Conservation (phyloP, 1,284 basidiomycete species). For the Stereum hirsutum region DNA sequence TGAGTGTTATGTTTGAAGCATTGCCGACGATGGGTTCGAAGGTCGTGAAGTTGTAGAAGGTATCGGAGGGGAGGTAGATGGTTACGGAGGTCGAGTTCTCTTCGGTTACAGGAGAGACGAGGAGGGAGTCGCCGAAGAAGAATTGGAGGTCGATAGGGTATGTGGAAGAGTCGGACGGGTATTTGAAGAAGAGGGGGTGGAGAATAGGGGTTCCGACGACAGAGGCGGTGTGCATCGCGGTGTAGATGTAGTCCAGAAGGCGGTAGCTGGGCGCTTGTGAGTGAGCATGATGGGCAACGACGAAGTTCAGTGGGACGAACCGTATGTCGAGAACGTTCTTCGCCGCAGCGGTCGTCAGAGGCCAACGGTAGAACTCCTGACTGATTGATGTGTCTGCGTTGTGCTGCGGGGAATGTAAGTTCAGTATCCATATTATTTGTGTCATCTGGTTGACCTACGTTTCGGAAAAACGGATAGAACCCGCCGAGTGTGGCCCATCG, state of each 20-base stretch:
- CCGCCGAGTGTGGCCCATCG: conserved; percentile 63
- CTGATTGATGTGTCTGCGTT: conserved; percentile 41
- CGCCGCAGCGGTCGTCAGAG: conserved; percentile 46
- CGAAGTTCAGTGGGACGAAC: conserved; percentile 17
- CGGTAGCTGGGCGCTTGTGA: conserved; percentile 35
- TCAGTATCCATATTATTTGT: conserved; percentile 1
- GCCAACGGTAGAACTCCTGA: conserved; percentile 68
- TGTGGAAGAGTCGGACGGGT: conserved; percentile 50
- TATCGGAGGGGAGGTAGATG: conserved; percentile 54
- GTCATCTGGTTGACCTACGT: conserved; percentile 29
- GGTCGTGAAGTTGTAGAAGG: conserved; percentile 56
- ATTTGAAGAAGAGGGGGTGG: conserved; percentile 55
- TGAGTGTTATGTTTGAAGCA: conserved; percentile 35
- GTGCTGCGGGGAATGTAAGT: conserved; percentile 28
- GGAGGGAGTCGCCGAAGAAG: conserved; percentile 57
- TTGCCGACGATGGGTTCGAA: conserved; percentile 36
- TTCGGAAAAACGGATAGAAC: conserved; percentile 67
- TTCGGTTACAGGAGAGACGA: conserved; percentile 60
- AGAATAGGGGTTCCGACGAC: conserved; percentile 55
- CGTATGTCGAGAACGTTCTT: conserved; percentile 52
- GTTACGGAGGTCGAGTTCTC: conserved; percentile 51
- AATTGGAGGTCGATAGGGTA: conserved; percentile 58
- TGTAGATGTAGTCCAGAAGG: conserved; percentile 66
- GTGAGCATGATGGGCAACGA: background rate
- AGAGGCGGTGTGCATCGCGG: conserved; percentile 51